Evolutionary conservation across 2,329 filamentous ascomycete genomes (phyloP), one percentile per base, ranked within the genome.

Genomic region (Pseudocercospora cruenta): DNA sequence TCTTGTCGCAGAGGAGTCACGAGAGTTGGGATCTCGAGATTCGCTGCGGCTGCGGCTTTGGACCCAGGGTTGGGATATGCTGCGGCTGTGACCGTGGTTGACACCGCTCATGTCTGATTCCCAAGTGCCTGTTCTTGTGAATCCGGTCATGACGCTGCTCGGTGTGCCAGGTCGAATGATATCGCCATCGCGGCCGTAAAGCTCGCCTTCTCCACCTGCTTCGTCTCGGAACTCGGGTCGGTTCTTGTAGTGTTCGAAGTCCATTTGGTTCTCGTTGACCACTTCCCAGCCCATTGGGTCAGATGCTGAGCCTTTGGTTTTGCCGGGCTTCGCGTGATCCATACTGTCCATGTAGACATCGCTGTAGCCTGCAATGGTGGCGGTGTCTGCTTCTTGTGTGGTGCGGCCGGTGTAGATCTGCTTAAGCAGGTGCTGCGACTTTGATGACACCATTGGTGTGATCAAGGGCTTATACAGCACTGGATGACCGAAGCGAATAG

Each of bases 401-500:
- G 73, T 77, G 4, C 94, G 90, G 10, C 94, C 94, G 24, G 89
- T 89, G 77, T 97, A 97, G 58, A 99, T 85, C 51, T 91, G 88
- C n/a, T 90, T 90, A 9, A 99, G 85, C 47, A 95, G 85, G 66
- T 95, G 93, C 74, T 95, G 92, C 2, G 93, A 92, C 79, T 91
- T 96, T 62, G 92, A 91, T 73, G 96, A 91, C 3, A 98, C 94
- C 94, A 98, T 97, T 2, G 94, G 94, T 0, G 93, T 96, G 72
- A 94, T 94, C 21, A 98, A 85, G 3, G 91, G 90, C 78, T 91
- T 91, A 82, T 95, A 97, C 16, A 98, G 84, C 4, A 92, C 93
- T 1, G 94, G 95, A 77, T 99, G 93, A 1, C 93, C 94, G 76
- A 97, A 99, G 26, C 91, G 87, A 24, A 88, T 88, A 66, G 87